Evolutionary conservation across 345 rosid species (phyloP).

Genomic region (Eucalyptus erythrocorys): DNA sequence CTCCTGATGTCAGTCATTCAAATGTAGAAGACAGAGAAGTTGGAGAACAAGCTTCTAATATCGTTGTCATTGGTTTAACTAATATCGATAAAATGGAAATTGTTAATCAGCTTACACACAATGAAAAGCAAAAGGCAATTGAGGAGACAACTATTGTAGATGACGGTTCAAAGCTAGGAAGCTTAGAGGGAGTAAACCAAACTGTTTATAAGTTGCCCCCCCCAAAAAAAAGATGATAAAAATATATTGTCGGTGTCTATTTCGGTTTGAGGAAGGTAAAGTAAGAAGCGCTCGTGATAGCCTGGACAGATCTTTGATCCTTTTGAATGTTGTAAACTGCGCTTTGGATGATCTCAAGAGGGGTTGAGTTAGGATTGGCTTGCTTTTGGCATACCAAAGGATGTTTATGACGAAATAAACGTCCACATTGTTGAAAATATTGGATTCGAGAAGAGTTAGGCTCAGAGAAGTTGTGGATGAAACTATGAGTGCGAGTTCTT

Average conservation of each 20-base stretch:
- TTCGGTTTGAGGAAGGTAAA: slow-evolving; percentile 77
- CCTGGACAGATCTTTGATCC: slow-evolving; percentile 73
- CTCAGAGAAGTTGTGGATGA: slow-evolving; percentile 15
- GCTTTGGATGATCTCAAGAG: slow-evolving; percentile 53
- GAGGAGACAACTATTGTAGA: slow-evolving; percentile 9
- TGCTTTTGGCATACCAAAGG: slow-evolving; percentile 34
- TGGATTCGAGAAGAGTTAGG: slow-evolving; percentile 39
- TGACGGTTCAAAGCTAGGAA: not conserved
- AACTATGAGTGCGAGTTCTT: slow-evolving; percentile 10
- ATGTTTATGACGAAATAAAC: slow-evolving; percentile 17
- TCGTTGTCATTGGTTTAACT: slow-evolving; percentile 6
- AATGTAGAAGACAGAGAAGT: not conserved
- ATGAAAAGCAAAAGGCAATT: not conserved
- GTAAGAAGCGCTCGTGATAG: slow-evolving; percentile 78
- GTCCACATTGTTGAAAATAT: slow-evolving; percentile 40
- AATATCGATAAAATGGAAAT: slow-evolving; percentile 23
- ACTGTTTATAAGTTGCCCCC: slow-evolving; percentile 23
- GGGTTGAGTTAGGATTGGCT: slow-evolving; percentile 39
- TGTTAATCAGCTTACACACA: slow-evolving; percentile 17
- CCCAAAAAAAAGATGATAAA: slow-evolving; percentile 8
- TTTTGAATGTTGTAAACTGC: slow-evolving; percentile 49
- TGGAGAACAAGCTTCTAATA: slow-evolving; percentile 4
- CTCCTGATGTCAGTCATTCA: not conserved
- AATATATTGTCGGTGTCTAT: slow-evolving; percentile 37
- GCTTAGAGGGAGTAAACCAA: slow-evolving; percentile 6